Evolutionary conservation across 2,329 filamentous ascomycete species (phyloP), one percentile per base, ranked within the genome.

Genomic region (Elsinoe perseae): DNA sequence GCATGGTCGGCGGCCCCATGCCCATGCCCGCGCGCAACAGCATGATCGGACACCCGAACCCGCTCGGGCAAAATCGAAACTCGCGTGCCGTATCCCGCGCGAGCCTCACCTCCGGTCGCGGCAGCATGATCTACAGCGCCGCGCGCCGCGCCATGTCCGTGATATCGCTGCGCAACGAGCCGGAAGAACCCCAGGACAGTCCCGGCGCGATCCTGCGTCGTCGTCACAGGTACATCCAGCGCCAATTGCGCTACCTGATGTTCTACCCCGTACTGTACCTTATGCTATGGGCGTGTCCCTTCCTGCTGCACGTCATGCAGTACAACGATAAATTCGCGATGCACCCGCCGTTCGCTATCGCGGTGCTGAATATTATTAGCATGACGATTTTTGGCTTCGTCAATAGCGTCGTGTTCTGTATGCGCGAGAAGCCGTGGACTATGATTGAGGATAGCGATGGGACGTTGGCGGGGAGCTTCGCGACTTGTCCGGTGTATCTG

Each of bases 401-500:
- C 1, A 82, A 89, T 64, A 80, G 80, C 59, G 68, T 78, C 54
- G 75, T 89, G 20, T 89, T 89, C 67, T 77, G 76, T 14, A 68
- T 78, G 2, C 76, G 84, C 38, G 86, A 89, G 67, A 80, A 80
- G 64, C 85, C 85, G 0, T 89, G 85, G 85, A 71, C 71, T 32
- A 72, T 80, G 53, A 75, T 79, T 5, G 64, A 67, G 1, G 67
- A 65, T 20, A 66, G 63, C 7, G 63, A 71, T 25, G 69, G 70
- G n/a, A 68, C 64, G 5, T 64, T 70, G 34, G 63, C 59, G 56
- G 66, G 67, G 16, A 60, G 58, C 56, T 66, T 65, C 56, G 81
- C 89, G 56, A 91, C 91, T 4, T 93, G 91, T 67, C 90, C 89
- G 0, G 75, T 95, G 3, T 75, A 89, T 9, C 75, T 95, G 18